Conservation (phyloP, 768 basidiomycete genomes). For the Kwoniella botswanensis region DNA sequence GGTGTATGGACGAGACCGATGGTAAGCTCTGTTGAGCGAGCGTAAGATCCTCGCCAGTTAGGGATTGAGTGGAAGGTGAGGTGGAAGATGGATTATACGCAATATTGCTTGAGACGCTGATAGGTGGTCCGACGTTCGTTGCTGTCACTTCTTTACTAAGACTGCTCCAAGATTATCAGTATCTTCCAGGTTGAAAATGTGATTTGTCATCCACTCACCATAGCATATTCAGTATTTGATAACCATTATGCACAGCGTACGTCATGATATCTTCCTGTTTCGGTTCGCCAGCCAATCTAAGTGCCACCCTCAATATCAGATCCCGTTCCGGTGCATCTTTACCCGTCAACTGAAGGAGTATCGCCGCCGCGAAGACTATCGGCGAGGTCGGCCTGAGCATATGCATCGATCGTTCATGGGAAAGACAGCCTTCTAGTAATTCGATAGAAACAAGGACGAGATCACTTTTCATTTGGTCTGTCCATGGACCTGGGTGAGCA, state of each 20-base stretch:
- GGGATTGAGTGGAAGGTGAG: background rate
- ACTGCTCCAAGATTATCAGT: background rate
- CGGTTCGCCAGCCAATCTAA: slow-evolving; percentile 19
- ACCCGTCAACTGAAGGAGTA: slow-evolving; percentile 9
- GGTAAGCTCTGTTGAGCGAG: background rate
- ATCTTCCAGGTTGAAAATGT: background rate
- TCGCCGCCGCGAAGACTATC: slow-evolving; percentile 16
- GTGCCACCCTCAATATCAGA: slow-evolving; percentile 14
- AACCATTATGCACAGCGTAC: slow-evolving; percentile 20
- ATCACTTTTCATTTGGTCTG: slow-evolving; percentile 13
- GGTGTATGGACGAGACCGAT: background rate
- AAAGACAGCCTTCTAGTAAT: slow-evolving; percentile 11
- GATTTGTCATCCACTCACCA: slow-evolving; percentile 11
- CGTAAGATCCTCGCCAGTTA: background rate
- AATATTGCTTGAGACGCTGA: background rate
- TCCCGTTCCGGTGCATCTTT: slow-evolving; percentile 11
- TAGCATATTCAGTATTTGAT: slow-evolving; percentile 25
- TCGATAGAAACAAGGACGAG: slow-evolving; percentile 11
- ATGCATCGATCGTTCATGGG: slow-evolving; percentile 19
- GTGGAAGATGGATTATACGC: background rate
- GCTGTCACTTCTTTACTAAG: slow-evolving; percentile 14
- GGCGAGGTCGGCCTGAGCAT: slow-evolving; percentile 23
- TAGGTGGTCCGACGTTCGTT: background rate
- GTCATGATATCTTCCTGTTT: slow-evolving; percentile 14
- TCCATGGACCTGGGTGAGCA: slow-evolving; percentile 9